Conservation (phyloP, 495 filamentous ascomycete species). For the Viridothelium virens region DNA sequence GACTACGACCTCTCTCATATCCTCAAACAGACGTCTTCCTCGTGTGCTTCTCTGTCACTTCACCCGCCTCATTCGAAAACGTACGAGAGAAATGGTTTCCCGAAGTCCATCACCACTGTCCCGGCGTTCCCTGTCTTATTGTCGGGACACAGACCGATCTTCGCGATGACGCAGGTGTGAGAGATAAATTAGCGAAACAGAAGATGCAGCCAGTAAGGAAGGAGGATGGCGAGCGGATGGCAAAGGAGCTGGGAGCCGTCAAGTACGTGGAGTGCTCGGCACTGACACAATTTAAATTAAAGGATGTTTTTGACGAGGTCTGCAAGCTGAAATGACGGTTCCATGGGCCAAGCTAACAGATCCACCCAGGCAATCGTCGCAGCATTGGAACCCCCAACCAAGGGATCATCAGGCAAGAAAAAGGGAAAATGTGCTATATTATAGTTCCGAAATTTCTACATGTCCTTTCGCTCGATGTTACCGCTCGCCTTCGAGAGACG, state of each 20-base stretch:
- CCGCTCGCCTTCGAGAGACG: neutral
- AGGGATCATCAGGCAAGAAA: slow-evolving; percentile 15
- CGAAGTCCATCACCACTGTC: slow-evolving; percentile 97
- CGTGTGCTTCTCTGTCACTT: slow-evolving; percentile 97
- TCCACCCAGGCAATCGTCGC: slow-evolving; percentile 35
- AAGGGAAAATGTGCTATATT: slow-evolving; percentile 24
- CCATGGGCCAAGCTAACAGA: slow-evolving; percentile 4
- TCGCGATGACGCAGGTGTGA: slow-evolving; percentile 77
- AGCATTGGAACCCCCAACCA: slow-evolving; percentile 36
- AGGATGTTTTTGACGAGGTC: slow-evolving; percentile 99
- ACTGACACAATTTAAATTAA: slow-evolving; percentile 94
- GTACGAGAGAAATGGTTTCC: slow-evolving; percentile 99
- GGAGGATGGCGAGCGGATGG: slow-evolving; percentile 92
- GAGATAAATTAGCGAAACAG: slow-evolving; percentile 87
- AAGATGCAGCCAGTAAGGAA: slow-evolving; percentile 87
- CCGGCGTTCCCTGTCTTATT: slow-evolving; percentile 94
- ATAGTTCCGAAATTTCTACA: neutral
- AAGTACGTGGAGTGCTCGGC: slow-evolving; percentile 99
- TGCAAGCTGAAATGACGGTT: slow-evolving; percentile 18
- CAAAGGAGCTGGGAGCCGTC: slow-evolving; percentile 88
- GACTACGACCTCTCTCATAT: slow-evolving; percentile 90
- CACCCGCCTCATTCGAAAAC: slow-evolving; percentile 98
- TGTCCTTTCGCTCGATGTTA: neutral
- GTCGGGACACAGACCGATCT: slow-evolving; percentile 98
- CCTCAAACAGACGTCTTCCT: slow-evolving; percentile 98